Evolutionary conservation across 352 stramenopile genomes (phyloP).

Genomic region (Phytopythium oedochilum): DNA sequence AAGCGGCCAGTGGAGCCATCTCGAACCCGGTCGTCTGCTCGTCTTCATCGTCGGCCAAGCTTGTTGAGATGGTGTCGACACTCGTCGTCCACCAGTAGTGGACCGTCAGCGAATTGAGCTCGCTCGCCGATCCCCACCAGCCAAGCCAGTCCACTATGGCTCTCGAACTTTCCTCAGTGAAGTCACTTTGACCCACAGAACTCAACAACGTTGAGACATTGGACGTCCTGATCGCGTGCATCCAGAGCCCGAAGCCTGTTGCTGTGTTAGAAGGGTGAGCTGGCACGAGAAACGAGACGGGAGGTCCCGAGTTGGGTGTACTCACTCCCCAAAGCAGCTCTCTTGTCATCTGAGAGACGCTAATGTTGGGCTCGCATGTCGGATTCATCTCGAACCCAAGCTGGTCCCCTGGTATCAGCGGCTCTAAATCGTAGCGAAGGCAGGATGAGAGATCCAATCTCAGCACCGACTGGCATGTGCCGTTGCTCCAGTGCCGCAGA

Average conservation of each 20-base stretch:
- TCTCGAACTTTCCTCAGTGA: conserved; percentile 14
- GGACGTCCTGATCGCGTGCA: conserved; percentile 26
- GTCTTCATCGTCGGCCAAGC: conserved; percentile 38
- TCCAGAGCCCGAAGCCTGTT: conserved; percentile 36
- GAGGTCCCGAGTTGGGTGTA: conserved; percentile 5
- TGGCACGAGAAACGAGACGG: conserved; percentile 34
- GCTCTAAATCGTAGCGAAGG: conserved; percentile 59
- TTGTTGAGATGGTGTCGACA: conserved; percentile 32
- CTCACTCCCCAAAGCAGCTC: conserved; percentile 26
- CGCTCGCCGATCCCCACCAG: conserved; percentile 20
- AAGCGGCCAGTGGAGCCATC: conserved; percentile 18
- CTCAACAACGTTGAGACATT: conserved; percentile 16
- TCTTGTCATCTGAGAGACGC: conserved; percentile 15
- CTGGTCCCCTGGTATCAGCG: conserved; percentile 35
- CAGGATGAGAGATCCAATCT: conserved; percentile 13
- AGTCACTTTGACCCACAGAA: conserved; percentile 10
- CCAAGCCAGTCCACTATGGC: conserved; percentile 35
- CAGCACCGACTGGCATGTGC: conserved; percentile 52
- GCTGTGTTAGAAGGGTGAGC: conserved; percentile 22
- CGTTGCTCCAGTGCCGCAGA: conserved; percentile 52
- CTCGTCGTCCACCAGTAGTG: conserved; percentile 49
- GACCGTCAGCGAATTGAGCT: conserved; percentile 37
- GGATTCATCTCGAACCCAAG: conserved; percentile 67
- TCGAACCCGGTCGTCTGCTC: conserved; percentile 45
- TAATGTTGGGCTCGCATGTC: conserved; percentile 4